phyloP scores from a whole-genome alignment of 805 yeast genomes.

The Lipomyces oligophaga region DNA sequence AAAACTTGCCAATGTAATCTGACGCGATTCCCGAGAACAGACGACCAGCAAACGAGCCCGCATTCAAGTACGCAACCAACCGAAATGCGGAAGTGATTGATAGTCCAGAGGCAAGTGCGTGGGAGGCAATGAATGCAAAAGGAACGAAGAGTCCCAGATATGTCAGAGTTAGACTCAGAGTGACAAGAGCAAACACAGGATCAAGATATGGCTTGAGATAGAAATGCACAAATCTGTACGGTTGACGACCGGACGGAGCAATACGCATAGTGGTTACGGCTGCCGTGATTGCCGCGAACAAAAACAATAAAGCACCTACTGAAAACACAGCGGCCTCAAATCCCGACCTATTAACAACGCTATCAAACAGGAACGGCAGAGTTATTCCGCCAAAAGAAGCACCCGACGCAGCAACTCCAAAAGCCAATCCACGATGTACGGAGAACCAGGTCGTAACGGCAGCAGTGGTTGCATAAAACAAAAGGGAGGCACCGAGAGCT shows the following conservation, averaged over 20 bases:
- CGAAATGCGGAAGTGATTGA: constrained; percentile 29
- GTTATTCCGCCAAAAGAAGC: constrained; percentile 52
- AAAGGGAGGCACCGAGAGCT: constrained; percentile 46
- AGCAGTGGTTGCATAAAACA: constrained; percentile 46
- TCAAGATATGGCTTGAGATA: constrained; percentile 34
- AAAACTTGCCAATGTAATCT: constrained; percentile 48
- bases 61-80: constrained; percentile 38
- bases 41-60: constrained; percentile 48
- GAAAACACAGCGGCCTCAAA: constrained; percentile 52
- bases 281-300: constrained; percentile 32
- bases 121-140: constrained; percentile 37
- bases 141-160: constrained; percentile 37
- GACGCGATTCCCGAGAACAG: constrained; percentile 47
- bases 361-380: constrained; percentile 47
- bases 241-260: constrained; percentile 26
- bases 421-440: constrained; percentile 45
- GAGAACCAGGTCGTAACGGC: constrained; percentile 47
- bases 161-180: constrained; percentile 32
- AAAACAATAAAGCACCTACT: constrained; percentile 46
- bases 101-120: constrained; percentile 32
- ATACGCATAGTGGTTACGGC: constrained; percentile 33
- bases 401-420: constrained; percentile 49
- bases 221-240: constrained; percentile 20
- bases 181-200: constrained; percentile 32
- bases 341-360: constrained; percentile 44